Conservation (phyloP, 805 yeast genomes). For the Candida alai region DNA sequence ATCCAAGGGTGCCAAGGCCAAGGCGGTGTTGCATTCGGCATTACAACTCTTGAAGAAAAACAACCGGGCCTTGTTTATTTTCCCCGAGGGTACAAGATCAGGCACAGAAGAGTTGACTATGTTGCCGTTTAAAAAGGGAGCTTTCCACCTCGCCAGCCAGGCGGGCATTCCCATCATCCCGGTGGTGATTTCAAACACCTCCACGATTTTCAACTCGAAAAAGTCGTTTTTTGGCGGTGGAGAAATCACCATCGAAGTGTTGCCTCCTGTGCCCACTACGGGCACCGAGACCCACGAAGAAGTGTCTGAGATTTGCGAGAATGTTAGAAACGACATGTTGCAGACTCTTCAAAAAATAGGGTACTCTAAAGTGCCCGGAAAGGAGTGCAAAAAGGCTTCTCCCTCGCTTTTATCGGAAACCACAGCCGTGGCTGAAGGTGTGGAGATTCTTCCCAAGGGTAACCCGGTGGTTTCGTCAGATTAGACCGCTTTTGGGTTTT, state of each 20-base stretch:
- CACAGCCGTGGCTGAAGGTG: conserved; percentile 7
- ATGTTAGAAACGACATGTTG: conserved; percentile 59
- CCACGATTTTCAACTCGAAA: conserved; percentile 61
- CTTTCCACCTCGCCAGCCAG: conserved; percentile 94
- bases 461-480: conserved; percentile 20
- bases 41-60: conserved; percentile 54
- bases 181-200: conserved; percentile 80
- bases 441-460: conserved; percentile 17
- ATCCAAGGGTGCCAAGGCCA: conserved; percentile 68
- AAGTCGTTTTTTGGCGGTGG: conserved; percentile 71
- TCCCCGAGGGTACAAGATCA: conserved; percentile 98
- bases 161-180: conserved; percentile 90
- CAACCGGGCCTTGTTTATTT: conserved; percentile 78
- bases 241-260: conserved; percentile 68
- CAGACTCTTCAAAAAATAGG: conserved; percentile 39
- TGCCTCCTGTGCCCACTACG: conserved; percentile 75
- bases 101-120: conserved; percentile 62
- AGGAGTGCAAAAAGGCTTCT: conserved; percentile 7
- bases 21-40: conserved; percentile 69
- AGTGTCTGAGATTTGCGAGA: conserved; percentile 54
- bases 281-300: conserved; percentile 64
- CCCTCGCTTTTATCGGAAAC: conserved; percentile 11
- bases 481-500: conserved; percentile 6
- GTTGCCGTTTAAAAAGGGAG: conserved; percentile 94
- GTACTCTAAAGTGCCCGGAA: conserved; percentile 24